Base-by-base conservation (phyloP, 805 yeast genomes). In the Myxozyma mucilagina region DNA sequence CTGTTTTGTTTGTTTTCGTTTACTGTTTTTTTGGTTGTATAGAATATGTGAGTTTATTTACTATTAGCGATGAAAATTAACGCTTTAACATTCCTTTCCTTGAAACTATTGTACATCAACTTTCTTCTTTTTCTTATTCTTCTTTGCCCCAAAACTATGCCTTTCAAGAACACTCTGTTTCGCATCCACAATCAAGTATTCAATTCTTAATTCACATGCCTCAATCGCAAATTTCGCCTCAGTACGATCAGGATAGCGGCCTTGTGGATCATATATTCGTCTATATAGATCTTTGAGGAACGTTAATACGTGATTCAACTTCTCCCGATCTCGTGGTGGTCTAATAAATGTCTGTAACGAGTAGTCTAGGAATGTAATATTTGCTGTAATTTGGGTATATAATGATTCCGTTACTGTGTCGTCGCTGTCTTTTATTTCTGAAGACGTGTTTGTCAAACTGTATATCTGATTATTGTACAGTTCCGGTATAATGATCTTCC, bases 161-260 rank as follows among this genome's bases (percentile, higher is more conserved):
- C 47, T 41, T 42, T 59, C 59, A 39, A 59, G 38, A 38, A 51
- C 59, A 14, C 48, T 31, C 44, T 59, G 59, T 31, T 54, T 16
- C 41, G 31, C 36, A 14, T 44, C 52, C 16, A 47, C 20, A 35
- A 45, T n/a, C 53, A 52, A 14, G 32, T 39, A 60, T 38, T 42
- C 18, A 24, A 63, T n/a, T n/a, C 67, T 38, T 34, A 57, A 53
- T 38, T 61, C 66, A 35, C 51, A 39, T 13, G 57, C 52, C 49
- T 57, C 57, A 20, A 60, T 45, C 35, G 59, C 62, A 3, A 34
- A 44, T 51, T 53, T 56, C 7, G 67, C 62, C 14, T 48, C 57
- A 3, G 65, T 42, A 42, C 67, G 64, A 36, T 63, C 67, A 8
- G 57, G 54, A 42, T 35, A 57, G 7, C 65, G 53, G 3, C 53